Base-by-base conservation (phyloP, 108 stramenopile genomes). In the Cyclostephanos tholiformis region DNA sequence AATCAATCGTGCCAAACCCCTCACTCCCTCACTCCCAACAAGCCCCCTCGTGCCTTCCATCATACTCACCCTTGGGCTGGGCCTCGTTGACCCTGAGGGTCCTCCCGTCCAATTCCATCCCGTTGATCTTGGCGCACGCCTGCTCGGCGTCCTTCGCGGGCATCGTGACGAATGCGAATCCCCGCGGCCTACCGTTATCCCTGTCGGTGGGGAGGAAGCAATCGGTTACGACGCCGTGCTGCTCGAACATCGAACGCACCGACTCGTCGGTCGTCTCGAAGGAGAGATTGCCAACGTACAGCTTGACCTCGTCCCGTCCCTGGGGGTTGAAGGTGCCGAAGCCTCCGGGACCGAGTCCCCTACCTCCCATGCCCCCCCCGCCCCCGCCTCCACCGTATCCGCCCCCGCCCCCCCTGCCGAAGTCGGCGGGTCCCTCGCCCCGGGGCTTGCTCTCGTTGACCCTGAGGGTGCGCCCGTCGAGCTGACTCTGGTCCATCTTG, bases 151-250 rank as follows among this genome's bases (percentile, higher is more conserved):
- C 87, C 64, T 67, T 83, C 23, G 82, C 83, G 1, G 84, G 72
- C 86, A 87, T 87, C 59, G 86, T 87, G 25, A 92, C 87, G 67
- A 92, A 92, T 6, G 79, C 91, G 73, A 88, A 89, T n/a, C 88
- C 91, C 51, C 86, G 77, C 4, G 68, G 65, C 35, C 71, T 61
- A 19, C 83, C 83, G 39, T 72, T 35, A 58, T 85, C 85, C 25
- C 84, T 59, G 70, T 86, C 80, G 30, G 75, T 77, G 17, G 86
- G 84, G 49, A 89, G 71, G 69, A 83, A 85, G 69, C 84, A 81
- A 72, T 84, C 84, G 30, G 58, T 75, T 7, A 89, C 82, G 4
- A 41, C 17, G 0, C 86, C 86, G 58, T 74, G 77, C 84, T 85
- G 77, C 63, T 80, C 84, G 65, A 91, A 91, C 64, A 84, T 23